Evolutionary conservation across 768 basidiomycete species (phyloP).

Genomic region (Jaapia argillacea): DNA sequence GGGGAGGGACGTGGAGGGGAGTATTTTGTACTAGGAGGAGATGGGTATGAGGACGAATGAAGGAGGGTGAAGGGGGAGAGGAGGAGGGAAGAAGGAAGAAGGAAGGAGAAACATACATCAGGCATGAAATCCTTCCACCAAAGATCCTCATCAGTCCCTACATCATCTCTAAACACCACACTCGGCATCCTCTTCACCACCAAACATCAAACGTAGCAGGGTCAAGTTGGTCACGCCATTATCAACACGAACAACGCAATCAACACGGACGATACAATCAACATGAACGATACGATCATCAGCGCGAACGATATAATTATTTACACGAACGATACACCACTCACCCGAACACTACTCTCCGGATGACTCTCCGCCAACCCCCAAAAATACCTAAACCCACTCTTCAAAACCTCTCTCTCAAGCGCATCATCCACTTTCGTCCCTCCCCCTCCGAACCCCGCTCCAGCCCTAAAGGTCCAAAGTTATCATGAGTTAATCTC

Average conservation of each 20-base stretch:
- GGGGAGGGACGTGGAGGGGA: not conserved
- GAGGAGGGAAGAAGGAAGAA: not conserved
- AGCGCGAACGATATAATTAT: too few relatives aligned
- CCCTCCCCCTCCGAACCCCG: not conserved
- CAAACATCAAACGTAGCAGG: too few relatives aligned
- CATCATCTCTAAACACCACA: not conserved
- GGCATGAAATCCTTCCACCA: constrained; percentile 1
- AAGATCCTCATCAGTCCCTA: not conserved
- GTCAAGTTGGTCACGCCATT: too few relatives aligned
- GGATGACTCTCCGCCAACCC: not conserved
- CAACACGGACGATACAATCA: too few relatives aligned
- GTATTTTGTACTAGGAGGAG: not conserved
- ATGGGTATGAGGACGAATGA: not conserved
- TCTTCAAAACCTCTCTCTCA: not conserved
- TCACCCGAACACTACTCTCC: not conserved
- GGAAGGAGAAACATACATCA: not conserved
- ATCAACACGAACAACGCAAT: too few relatives aligned
- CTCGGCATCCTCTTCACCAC: not conserved
- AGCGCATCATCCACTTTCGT: not conserved
- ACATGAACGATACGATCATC: too few relatives aligned
- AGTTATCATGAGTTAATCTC: too few relatives aligned
- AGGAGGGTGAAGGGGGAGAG: not conserved
- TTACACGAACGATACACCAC: not conserved
- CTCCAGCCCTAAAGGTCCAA: not conserved
- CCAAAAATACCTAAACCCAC: not conserved